A percentile compares a stretch with the other conserved stretches of the same genome.
Conservation (phyloP, 345 rosid species). For the Heritiera fomes region DNA sequence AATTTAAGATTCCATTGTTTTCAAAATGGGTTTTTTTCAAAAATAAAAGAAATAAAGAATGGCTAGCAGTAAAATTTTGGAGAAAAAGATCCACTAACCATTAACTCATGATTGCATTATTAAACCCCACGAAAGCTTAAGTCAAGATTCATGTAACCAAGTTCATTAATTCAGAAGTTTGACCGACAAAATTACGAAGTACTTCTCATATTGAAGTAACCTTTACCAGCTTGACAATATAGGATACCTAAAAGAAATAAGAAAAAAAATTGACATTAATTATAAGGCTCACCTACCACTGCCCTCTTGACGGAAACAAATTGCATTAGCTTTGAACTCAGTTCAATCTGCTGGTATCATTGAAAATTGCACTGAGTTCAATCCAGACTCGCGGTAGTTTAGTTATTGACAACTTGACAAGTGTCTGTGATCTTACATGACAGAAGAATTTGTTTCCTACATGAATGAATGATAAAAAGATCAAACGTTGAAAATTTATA, state of each 20-base stretch:
- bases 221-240: slow-evolving; percentile 16
- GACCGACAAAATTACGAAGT: slow-evolving; percentile 6
- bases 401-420: no score
- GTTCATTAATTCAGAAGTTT: slow-evolving; percentile 10
- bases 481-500: background rate
- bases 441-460: background rate
- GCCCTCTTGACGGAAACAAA: background rate
- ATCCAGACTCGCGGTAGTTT: background rate
- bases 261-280: background rate
- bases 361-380: background rate
- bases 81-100: background rate
- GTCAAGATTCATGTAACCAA: background rate
- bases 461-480: background rate
- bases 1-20: slow-evolving; percentile 27
- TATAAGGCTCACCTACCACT: background rate
- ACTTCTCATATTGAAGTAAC: background rate
- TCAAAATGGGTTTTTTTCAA: background rate
- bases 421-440: slow-evolving; percentile 1
- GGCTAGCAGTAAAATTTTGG: background rate
- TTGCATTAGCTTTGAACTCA: background rate
- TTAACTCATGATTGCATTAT: slow-evolving; percentile 31
- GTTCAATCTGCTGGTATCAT: background rate
- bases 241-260: slow-evolving; percentile 8
- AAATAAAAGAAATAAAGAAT: background rate
- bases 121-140: slow-evolving; percentile 11